Conservation (phyloP, 352 stramenopile species). For the Globisporangium yorkense region DNA sequence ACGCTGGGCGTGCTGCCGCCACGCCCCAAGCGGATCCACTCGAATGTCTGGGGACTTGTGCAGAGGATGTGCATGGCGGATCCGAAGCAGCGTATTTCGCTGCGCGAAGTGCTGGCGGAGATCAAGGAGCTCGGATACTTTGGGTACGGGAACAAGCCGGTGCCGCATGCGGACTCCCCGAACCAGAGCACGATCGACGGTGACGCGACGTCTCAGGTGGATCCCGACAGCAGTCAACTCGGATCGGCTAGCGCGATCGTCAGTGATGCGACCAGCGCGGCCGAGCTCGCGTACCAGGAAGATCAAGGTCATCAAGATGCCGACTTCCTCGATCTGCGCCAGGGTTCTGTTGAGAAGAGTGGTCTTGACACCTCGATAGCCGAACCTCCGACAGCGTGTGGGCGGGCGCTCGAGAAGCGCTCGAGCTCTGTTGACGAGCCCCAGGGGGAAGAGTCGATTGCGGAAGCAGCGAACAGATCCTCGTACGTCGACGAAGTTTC, state of each 20-base stretch:
- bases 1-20: constrained; percentile 44
- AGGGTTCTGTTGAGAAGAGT: background rate
- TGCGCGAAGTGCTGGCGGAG: constrained; percentile 41
- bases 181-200: constrained; percentile 13
- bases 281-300: constrained; percentile 2
- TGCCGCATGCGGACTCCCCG: constrained; percentile 10
- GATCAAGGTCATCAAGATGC: constrained; percentile 8
- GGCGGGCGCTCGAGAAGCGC: background rate
- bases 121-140: constrained; percentile 45
- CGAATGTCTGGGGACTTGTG: constrained; percentile 46
- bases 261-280: background rate
- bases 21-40: constrained; percentile 33
- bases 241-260: background rate
- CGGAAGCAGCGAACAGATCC: background rate
- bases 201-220: background rate
- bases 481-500: background rate
- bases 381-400: background rate
- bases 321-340: constrained; percentile 4
- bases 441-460: background rate
- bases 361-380: too few species aligned
- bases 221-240: background rate
- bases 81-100: constrained; percentile 32
- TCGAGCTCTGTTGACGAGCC: background rate
- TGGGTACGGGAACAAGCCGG: constrained; percentile 12
- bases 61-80: constrained; percentile 59